Percentiles rank a stretch among this genome's conserved stretches.
phyloP scores from a whole-genome alignment of 1,139 yeast species.

The Candida sp. region DNA sequence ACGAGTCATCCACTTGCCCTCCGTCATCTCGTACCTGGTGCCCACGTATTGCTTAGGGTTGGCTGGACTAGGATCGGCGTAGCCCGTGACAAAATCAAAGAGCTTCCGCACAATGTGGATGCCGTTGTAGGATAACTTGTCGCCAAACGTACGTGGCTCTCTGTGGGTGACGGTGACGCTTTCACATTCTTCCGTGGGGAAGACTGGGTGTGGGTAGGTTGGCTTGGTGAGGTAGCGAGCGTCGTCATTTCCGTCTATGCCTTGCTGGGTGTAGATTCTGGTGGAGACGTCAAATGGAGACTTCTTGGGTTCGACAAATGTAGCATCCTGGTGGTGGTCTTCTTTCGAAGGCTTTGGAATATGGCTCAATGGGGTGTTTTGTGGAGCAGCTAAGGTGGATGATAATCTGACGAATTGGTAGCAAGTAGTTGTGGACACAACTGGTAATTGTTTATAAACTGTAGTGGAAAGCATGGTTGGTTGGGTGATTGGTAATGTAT shows the following conservation, averaged over 20 bases:
- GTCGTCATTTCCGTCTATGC: conserved; percentile 29
- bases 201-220: conserved; percentile 61
- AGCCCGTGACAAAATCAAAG: conserved; percentile 72
- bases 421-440: background rate
- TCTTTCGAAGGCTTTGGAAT: background rate
- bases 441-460: background rate
- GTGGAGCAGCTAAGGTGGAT: conserved; percentile 2
- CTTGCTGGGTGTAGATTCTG: conserved; percentile 26
- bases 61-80: conserved; percentile 51
- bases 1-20: conserved; percentile 70
- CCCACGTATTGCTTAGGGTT: conserved; percentile 38
- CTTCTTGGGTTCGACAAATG: background rate
- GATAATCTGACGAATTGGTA: conserved; percentile 3
- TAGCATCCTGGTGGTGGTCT: background rate
- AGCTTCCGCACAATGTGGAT: conserved; percentile 48
- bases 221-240: conserved; percentile 43
- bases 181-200: conserved; percentile 50
- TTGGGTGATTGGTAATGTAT: background rate
- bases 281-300: conserved; percentile 29
- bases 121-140: conserved; percentile 54
- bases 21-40: conserved; percentile 60
- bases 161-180: conserved; percentile 56
- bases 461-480: background rate
- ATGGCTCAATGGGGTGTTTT: background rate
- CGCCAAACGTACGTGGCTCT: conserved; percentile 50